Evolutionary conservation across 2,329 filamentous ascomycete species (phyloP).

Genomic region (Ilyonectria destructans): DNA sequence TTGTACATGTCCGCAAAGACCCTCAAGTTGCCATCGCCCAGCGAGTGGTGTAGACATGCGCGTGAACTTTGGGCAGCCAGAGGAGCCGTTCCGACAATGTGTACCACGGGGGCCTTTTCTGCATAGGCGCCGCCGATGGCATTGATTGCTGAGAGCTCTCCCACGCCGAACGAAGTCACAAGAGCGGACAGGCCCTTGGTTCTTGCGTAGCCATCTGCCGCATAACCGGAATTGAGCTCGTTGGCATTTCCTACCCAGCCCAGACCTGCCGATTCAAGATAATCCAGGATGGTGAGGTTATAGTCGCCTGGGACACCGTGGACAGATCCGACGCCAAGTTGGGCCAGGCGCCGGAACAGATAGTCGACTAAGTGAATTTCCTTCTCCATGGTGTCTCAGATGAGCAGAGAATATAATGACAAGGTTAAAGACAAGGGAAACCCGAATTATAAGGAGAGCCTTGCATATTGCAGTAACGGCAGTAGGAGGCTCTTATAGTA

Average conservation of each 20-base stretch:
- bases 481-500: no score
- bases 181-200: constrained; percentile 66
- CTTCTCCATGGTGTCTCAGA: neutral
- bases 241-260: constrained; percentile 69
- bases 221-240: constrained; percentile 72
- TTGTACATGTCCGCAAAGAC: constrained; percentile 65
- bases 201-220: constrained; percentile 72
- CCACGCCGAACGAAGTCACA: constrained; percentile 75
- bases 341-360: constrained; percentile 71
- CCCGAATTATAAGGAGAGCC: neutral
- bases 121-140: constrained; percentile 72
- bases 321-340: constrained; percentile 72
- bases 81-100: constrained; percentile 70
- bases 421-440: neutral
- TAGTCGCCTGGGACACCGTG: constrained; percentile 66
- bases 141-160: constrained; percentile 71
- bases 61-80: constrained; percentile 60
- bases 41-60: constrained; percentile 67
- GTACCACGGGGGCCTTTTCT: constrained; percentile 70
- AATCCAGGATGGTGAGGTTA: constrained; percentile 57
- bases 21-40: constrained; percentile 68
- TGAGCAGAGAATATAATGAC: neutral
- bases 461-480: neutral
- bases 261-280: constrained; percentile 55
- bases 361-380: constrained; percentile 57